These are phyloP conservation scores for Penicillium silybi DNA, from an alignment of 495 filamentous ascomycete species.

Conservation along the genomic window DNA sequence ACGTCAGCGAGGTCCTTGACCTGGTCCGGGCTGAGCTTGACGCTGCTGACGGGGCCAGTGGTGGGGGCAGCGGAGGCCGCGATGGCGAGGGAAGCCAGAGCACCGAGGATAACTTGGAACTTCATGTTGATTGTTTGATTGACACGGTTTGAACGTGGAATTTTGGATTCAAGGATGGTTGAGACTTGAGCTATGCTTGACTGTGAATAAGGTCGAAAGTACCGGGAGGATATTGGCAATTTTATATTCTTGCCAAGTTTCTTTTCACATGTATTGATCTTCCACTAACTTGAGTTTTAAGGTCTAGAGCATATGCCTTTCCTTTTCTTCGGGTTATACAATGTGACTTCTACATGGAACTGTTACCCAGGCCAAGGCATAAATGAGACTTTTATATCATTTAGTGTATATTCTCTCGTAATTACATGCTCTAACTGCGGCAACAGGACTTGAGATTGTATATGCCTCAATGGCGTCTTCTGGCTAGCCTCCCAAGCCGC, in stretches of 20 bases:
- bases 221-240: neutral
- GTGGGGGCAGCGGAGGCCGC: conserved; percentile 3
- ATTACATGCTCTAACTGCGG: too few species aligned
- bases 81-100: conserved; percentile 5
- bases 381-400: too few species aligned
- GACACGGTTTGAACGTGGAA: neutral
- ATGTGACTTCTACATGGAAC: neutral
- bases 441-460: too few species aligned
- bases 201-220: neutral
- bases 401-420: too few species aligned
- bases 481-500: too few species aligned
- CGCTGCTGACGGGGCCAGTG: neutral
- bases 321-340: conserved; percentile 1
- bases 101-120: conserved; percentile 3
- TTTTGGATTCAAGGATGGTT: neutral
- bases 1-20: conserved; percentile 4
- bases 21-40: conserved; percentile 6
- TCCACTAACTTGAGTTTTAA: neutral
- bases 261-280: neutral
- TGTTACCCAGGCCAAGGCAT: too few species aligned
- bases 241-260: neutral
- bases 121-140: conserved; percentile 7
- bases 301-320: neutral
- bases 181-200: neutral
- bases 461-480: too few species aligned